These are phyloP conservation scores for Poa annua DNA, from an alignment of 176 grass and related monocot species.

Conservation along the genomic window DNA sequence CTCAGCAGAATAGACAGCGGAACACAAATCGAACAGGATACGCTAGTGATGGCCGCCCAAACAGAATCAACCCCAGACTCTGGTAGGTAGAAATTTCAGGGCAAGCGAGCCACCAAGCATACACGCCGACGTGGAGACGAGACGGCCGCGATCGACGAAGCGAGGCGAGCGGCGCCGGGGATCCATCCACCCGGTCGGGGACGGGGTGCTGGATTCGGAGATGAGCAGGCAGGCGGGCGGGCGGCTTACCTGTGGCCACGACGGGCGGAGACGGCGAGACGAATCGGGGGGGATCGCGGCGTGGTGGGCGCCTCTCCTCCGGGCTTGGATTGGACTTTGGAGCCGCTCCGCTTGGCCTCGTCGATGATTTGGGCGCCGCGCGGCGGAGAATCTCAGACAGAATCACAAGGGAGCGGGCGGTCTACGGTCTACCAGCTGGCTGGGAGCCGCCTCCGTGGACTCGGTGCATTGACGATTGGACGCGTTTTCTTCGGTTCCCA, in stretches of 20 bases:
- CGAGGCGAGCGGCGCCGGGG: neutral
- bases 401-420: neutral
- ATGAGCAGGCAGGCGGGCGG: neutral
- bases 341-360: conserved; percentile 1
- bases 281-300: conserved; percentile 4
- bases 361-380: conserved; percentile 14
- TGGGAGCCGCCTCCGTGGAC: no score
- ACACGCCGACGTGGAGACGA: neutral
- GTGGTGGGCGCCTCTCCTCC: neutral
- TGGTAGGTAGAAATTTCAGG: neutral
- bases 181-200: neutral
- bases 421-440: neutral
- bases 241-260: neutral
- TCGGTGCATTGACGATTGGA: no score
- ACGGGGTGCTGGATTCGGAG: neutral
- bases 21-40: neutral
- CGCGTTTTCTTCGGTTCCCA: no score
- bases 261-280: neutral
- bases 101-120: neutral
- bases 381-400: conserved; percentile 7
- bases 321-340: conserved; percentile 11
- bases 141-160: neutral
- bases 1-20: neutral
- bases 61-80: neutral
- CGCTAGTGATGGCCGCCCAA: neutral